phyloP scores from a whole-genome alignment of 169 alveolate genomes.

The Miamiensis avidus region DNA sequence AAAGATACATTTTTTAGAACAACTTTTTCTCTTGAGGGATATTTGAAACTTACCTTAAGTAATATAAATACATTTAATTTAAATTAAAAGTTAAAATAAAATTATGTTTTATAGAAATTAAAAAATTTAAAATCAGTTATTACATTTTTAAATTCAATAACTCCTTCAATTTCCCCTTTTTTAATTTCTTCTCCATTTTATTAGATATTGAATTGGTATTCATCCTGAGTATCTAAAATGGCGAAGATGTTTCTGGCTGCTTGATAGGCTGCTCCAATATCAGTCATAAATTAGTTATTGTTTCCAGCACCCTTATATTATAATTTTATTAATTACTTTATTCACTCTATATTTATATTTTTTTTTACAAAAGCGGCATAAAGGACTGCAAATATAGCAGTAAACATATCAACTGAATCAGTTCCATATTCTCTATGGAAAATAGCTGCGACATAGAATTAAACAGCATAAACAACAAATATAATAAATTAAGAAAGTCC shows the following conservation, averaged over 20 bases:
- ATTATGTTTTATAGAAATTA: too few relatives aligned
- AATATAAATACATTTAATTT: too few relatives aligned
- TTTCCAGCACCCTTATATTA: slow-evolving; percentile 48
- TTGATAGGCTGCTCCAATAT: slow-evolving; percentile 42
- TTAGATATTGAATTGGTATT: neutral
- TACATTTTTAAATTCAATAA: slow-evolving; percentile 27
- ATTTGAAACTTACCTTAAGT: slow-evolving; percentile 60
- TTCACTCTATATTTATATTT: too few relatives aligned
- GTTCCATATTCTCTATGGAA: slow-evolving; percentile 28
- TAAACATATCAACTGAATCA: slow-evolving; percentile 17
- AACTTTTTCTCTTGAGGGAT: slow-evolving; percentile 42
- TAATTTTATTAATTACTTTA: too few relatives aligned
- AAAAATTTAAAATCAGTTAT: slow-evolving; percentile 50
- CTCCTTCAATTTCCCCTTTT: neutral
- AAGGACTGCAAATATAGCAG: slow-evolving; percentile 47
- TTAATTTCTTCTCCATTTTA: neutral
- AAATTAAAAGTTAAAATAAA: too few relatives aligned
- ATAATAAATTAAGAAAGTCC: slow-evolving; percentile 50
- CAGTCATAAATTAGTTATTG: slow-evolving; percentile 45
- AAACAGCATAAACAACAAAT: slow-evolving; percentile 47
- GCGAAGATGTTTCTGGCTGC: slow-evolving; percentile 45
- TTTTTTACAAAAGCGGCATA: slow-evolving; percentile 53
- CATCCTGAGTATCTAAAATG: slow-evolving; percentile 39
- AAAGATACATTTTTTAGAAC: slow-evolving; percentile 42
- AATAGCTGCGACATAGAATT: slow-evolving; percentile 45